These are phyloP conservation scores for Ophiosphaerella korrae DNA, from an alignment of 2,329 filamentous ascomycete genomes.

Conservation along the genomic window DNA sequence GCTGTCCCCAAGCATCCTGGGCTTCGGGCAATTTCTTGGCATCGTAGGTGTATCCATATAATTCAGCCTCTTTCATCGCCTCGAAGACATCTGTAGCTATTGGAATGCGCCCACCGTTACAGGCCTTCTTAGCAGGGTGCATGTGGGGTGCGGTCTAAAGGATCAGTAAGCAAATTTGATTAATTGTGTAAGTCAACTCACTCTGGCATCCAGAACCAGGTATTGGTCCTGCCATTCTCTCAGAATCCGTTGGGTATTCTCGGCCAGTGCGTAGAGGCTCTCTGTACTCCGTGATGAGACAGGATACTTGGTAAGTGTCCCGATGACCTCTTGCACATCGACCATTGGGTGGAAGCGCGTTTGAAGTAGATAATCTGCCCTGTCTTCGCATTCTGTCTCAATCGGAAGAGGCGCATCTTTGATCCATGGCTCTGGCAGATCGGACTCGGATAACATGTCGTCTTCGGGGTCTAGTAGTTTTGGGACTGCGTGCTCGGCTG, in stretches of 20 bases:
- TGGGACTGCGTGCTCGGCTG: conserved; percentile 23
- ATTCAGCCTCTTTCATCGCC: conserved; percentile 64
- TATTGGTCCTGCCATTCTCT: conserved; percentile 65
- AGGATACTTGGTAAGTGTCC: conserved; percentile 50
- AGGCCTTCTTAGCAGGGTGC: conserved; percentile 57
- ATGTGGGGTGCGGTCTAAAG: conserved; percentile 56
- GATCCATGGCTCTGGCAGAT: conserved; percentile 46
- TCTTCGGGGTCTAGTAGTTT: conserved; percentile 39
- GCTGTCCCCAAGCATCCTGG: conserved; percentile 63
- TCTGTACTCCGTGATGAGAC: conserved; percentile 53
- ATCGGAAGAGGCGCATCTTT: conserved; percentile 31
- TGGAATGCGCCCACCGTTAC: conserved; percentile 54
- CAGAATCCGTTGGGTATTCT: conserved; percentile 59
- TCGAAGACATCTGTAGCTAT: conserved; percentile 57
- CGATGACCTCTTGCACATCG: conserved; percentile 50
- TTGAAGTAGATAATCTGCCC: conserved; percentile 50
- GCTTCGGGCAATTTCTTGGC: conserved; percentile 55
- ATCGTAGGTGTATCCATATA: conserved; percentile 66
- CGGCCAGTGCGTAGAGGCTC: conserved; percentile 61
- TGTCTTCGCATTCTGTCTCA: conserved; percentile 45
- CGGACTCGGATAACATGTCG: conserved; percentile 41
- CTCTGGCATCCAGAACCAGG: conserved; percentile 56
- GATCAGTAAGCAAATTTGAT: conserved; percentile 21
- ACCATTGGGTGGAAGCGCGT: conserved; percentile 50
- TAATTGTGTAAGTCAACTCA: conserved; percentile 17